These are phyloP conservation scores for Phytophthora nicotianae DNA, from an alignment of 352 stramenopile genomes.

Conservation along the genomic window DNA sequence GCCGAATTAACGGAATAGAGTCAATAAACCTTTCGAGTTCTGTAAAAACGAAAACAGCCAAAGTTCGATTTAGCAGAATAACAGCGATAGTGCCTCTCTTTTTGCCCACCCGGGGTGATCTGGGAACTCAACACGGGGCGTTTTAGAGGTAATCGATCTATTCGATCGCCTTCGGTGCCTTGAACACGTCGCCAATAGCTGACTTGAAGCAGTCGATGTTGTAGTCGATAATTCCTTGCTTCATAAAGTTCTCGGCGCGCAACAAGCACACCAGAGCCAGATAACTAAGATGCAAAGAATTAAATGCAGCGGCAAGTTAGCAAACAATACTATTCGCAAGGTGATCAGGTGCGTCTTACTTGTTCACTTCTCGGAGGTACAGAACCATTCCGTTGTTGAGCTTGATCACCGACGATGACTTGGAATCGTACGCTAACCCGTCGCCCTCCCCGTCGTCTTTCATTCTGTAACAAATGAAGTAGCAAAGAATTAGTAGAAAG, in stretches of 20 bases:
- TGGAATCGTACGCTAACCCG: slow-evolving; percentile 94
- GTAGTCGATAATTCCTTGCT: slow-evolving; percentile 99
- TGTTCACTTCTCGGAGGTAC: slow-evolving; percentile 94
- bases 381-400: slow-evolving; percentile 98
- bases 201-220: slow-evolving; percentile 99
- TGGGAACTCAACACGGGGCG: neutral
- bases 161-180: slow-evolving; percentile 61
- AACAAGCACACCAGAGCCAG: slow-evolving; percentile 98
- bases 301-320: slow-evolving; percentile 9
- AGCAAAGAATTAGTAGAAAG: slow-evolving; percentile 1
- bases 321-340: neutral
- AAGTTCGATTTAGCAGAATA: slow-evolving; percentile 25
- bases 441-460: slow-evolving; percentile 92
- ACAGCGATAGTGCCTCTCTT: slow-evolving; percentile 14
- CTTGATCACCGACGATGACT: slow-evolving; percentile 97
- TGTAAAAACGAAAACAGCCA: no score
- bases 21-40: no score
- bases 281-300: slow-evolving; percentile 61
- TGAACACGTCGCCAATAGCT: slow-evolving; percentile 91
- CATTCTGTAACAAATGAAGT: slow-evolving; percentile 51
- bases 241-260: slow-evolving; percentile 96
- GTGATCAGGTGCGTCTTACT: slow-evolving; percentile 47
- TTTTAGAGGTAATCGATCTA: slow-evolving; percentile 21
- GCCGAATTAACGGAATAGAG: neutral
- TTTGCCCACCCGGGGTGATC: slow-evolving; percentile 8